Evolutionary conservation across 176 grass and related monocot species (phyloP), one percentile per base, ranked within the genome.

Genomic region (Lolium multiflorum): DNA sequence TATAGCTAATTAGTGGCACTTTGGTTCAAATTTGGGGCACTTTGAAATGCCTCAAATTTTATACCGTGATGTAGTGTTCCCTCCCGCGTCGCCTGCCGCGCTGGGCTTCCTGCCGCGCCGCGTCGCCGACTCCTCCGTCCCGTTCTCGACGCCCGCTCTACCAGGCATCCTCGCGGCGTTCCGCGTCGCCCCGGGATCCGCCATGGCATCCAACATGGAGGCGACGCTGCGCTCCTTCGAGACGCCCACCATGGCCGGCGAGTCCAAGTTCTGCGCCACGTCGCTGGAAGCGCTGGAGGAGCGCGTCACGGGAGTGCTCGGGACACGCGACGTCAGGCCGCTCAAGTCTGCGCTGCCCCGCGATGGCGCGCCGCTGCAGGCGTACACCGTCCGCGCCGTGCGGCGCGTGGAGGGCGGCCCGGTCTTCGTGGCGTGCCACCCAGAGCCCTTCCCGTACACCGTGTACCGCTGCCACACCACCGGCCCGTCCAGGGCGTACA

Each of bases 391-490:
- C 50, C 26, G 28, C 59, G 43, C 81, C 50, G 61, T 88, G 69
- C 68, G 17, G 0, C 76, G 5, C 1, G 31, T 88, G 22, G 64
- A 47, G 68, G 81, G 85, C 3, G 85, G 85, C 25, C 51, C 20
- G 4, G 48, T 70, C 66, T 91, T 91, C 81, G 61, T 91, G 81
- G 89, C 69, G 26, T 91, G 89, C 81, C 89, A 91, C 70, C 76
- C 84, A 70, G 43, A 81, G 81, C n/a, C 26, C 4, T 88, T 88
- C 77, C 85, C 76, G 37, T 91, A 84, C 76, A 85, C 89, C 43
- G 89, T 91, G 76, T 91, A 91, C 85, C 43, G 70, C 0, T 88
- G 89, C 89, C 89, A 91, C 77, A 80, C 51, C 43, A 91, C 89
- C 5, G 89, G 89, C 5, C 81, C 81, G 16, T 78, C 81, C n/a